A percentile compares a stretch with the other conserved stretches of the same genome.
phyloP scores from a whole-genome alignment of 164 flowering plant genomes.

The Nelumbo lutea region DNA sequence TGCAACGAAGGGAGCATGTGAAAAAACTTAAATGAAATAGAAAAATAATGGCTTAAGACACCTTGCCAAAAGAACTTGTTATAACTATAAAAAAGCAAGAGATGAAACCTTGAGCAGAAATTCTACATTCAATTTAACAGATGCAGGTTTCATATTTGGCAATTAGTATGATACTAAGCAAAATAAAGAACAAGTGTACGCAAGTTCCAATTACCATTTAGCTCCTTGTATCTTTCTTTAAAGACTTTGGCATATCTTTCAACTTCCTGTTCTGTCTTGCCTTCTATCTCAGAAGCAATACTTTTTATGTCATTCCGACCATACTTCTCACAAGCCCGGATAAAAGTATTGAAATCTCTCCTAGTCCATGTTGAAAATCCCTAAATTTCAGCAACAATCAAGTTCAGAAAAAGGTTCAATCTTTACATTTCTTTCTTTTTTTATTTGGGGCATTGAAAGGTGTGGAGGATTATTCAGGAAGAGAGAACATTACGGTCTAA shows the following conservation, averaged over 20 bases:
- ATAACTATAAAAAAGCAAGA: too few relatives aligned
- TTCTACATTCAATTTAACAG: too few relatives aligned
- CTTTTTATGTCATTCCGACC: constrained; percentile 82
- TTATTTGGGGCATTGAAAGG: too few relatives aligned
- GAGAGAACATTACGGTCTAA: neutral
- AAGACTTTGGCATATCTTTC: constrained; percentile 92
- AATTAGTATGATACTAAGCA: too few relatives aligned
- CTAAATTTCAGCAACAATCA: constrained; percentile 29
- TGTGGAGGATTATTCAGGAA: neutral
- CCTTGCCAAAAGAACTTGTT: too few relatives aligned
- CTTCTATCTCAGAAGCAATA: constrained; percentile 94
- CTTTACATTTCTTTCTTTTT: too few relatives aligned
- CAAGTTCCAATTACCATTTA: constrained; percentile 48
- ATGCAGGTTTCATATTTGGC: too few relatives aligned
- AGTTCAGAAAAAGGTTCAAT: neutral
- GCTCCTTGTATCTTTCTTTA: constrained; percentile 89
- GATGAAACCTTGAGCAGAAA: too few relatives aligned
- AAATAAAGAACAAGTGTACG: too few relatives aligned
- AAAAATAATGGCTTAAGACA: too few relatives aligned
- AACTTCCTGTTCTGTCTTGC: constrained; percentile 91
- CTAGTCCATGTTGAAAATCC: constrained; percentile 89
- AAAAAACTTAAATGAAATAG: neutral
- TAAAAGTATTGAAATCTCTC: constrained; percentile 73
- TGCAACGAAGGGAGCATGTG: too few relatives aligned
- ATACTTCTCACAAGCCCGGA: constrained; percentile 97